A percentile compares a stretch with the other conserved stretches of the same genome.
Evolutionary conservation across 225 moss, liverwort and hornwort species (phyloP).

Genomic region (Polytrichum commune): DNA sequence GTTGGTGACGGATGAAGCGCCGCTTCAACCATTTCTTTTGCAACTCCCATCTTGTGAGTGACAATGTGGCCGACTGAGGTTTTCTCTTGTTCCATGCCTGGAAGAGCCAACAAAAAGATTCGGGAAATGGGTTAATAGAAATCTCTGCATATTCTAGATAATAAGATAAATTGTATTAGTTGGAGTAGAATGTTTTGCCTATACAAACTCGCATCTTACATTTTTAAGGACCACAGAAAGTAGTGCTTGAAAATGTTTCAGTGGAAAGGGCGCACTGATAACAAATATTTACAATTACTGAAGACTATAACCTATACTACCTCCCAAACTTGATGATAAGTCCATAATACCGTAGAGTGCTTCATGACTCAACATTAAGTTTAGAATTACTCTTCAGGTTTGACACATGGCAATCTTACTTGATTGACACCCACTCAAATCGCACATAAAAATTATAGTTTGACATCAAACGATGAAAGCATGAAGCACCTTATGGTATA

Average conservation of each 20-base stretch:
- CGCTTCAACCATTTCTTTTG: slow-evolving; percentile 75
- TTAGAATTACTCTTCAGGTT: not conserved
- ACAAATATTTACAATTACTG: not conserved
- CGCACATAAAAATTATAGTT: no score
- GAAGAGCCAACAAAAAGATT: slow-evolving; percentile 4
- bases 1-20: slow-evolving; percentile 40
- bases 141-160: slow-evolving; percentile 8
- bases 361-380: not conserved
- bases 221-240: no score
- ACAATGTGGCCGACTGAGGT: slow-evolving; percentile 32
- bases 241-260: no score
- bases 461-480: no score
- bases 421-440: no score
- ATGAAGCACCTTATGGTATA: no score
- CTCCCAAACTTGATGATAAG: not conserved
- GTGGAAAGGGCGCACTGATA: not conserved
- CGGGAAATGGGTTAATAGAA: slow-evolving; percentile 9
- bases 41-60: slow-evolving; percentile 47
- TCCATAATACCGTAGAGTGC: not conserved
- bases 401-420: no score
- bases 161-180: not conserved
- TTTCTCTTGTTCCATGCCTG: slow-evolving; percentile 23
- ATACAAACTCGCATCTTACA: no score
- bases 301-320: not conserved
- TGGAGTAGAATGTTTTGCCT: no score